A percentile compares a stretch with the other conserved stretches of the same genome.
Conservation (phyloP, 352 stramenopile species). For the Phytophthora podocarpi region DNA sequence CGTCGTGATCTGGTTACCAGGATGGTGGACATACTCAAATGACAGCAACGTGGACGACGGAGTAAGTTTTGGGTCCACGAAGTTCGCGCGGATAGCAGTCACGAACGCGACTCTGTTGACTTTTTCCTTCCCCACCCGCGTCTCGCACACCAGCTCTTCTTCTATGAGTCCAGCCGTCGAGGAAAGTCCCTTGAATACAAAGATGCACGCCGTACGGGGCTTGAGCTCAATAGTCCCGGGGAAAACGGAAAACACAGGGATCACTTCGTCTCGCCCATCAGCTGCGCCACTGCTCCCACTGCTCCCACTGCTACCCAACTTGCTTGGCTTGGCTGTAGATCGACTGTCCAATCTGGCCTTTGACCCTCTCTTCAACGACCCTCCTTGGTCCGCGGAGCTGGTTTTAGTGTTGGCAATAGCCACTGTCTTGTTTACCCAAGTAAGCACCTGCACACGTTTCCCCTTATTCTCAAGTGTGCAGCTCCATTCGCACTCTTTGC, state of each 20-base stretch:
- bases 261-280: slow-evolving; percentile 35
- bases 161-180: slow-evolving; percentile 56
- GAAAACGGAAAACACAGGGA: slow-evolving; percentile 90
- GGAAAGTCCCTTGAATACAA: slow-evolving; percentile 91
- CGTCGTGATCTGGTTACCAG: slow-evolving; percentile 59
- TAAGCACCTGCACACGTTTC: slow-evolving; percentile 90
- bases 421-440: slow-evolving; percentile 88
- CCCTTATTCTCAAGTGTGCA: slow-evolving; percentile 97
- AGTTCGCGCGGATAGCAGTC: slow-evolving; percentile 89
- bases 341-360: slow-evolving; percentile 8
- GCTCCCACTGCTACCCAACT: slow-evolving; percentile 24
- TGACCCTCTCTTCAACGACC: slow-evolving; percentile 25
- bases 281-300: slow-evolving; percentile 7
- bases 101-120: slow-evolving; percentile 85
- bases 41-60: slow-evolving; percentile 72
- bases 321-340: slow-evolving; percentile 16
- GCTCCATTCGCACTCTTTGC: slow-evolving; percentile 86
- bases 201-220: slow-evolving; percentile 92
- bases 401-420: slow-evolving; percentile 29
- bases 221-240: slow-evolving; percentile 93
- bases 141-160: slow-evolving; percentile 92
- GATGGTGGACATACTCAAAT: slow-evolving; percentile 90
- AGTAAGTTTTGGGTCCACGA: slow-evolving; percentile 89
- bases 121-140: slow-evolving; percentile 94
- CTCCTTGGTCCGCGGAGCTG: slow-evolving; percentile 10